Evolutionary conservation across 208 protist genomes (phyloP).

Genomic region (Trypanosoma lewisi): DNA sequence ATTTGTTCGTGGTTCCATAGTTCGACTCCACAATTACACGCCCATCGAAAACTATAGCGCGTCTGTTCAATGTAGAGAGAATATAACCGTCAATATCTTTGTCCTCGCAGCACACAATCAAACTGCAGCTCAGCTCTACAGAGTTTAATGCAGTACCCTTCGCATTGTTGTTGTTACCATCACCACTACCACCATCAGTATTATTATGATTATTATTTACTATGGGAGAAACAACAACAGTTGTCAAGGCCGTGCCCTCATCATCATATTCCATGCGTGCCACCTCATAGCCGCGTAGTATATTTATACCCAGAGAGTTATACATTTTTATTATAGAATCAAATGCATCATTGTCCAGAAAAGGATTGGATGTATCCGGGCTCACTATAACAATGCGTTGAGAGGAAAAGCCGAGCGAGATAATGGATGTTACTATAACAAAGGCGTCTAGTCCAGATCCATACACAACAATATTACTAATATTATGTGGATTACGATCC

Average conservation of each 20-base stretch:
- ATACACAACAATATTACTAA: constrained; percentile 84
- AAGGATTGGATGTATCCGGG: constrained; percentile 40
- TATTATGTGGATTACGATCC: constrained; percentile 52
- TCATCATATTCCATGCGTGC: constrained; percentile 86
- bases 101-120: constrained; percentile 85
- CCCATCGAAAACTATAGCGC: constrained; percentile 92
- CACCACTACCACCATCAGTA: not conserved
- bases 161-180: not conserved
- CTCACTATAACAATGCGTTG: constrained; percentile 79
- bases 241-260: constrained; percentile 56
- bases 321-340: constrained; percentile 60
- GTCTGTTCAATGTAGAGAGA: constrained; percentile 85
- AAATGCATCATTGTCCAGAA: constrained; percentile 46
- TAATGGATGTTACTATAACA: constrained; percentile 55
- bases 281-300: constrained; percentile 75
- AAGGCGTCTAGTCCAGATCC: constrained; percentile 83
- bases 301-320: constrained; percentile 73
- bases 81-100: constrained; percentile 90
- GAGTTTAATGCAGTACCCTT: constrained; percentile 29
- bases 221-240: constrained; percentile 64
- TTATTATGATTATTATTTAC: no score
- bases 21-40: constrained; percentile 89
- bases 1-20: constrained; percentile 85
- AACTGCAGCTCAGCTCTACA: constrained; percentile 78
- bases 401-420: constrained; percentile 66